Conservation (phyloP, 148 eudicot genomes). For the Diospyros kaki region DNA sequence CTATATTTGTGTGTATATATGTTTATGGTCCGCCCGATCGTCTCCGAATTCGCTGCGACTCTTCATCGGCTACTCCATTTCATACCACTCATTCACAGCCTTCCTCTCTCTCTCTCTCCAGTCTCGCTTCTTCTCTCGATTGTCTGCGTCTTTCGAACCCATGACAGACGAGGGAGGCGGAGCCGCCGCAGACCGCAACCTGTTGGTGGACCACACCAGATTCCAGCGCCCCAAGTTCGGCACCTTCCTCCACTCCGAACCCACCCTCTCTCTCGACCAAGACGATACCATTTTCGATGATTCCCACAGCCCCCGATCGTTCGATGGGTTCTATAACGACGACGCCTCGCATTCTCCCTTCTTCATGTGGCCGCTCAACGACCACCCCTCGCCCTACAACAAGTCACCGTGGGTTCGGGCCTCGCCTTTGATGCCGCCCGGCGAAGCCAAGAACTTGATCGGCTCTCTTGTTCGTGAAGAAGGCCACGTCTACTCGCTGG, state of each 20-base stretch:
- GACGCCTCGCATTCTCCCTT: background rate
- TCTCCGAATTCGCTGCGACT: background rate
- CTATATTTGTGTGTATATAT: background rate
- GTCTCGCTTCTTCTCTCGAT: background rate
- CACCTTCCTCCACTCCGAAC: background rate
- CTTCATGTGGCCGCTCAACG: conserved; percentile 28
- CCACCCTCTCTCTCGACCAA: background rate
- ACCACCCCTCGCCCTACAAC: conserved; percentile 20
- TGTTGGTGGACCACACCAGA: background rate
- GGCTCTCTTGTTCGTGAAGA: conserved; percentile 43
- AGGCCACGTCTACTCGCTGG: conserved; percentile 43
- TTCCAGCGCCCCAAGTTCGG: background rate
- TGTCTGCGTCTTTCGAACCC: background rate
- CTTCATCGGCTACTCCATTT: background rate
- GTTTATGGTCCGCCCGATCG: background rate
- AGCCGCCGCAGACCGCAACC: background rate
- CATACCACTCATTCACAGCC: background rate
- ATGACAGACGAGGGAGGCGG: background rate
- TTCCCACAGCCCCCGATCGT: background rate
- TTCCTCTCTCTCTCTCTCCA: background rate
- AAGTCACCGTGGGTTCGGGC: conserved; percentile 37
- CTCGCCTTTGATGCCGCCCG: background rate
- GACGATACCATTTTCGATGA: background rate
- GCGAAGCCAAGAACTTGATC: background rate
- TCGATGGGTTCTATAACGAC: background rate